phyloP scores from a whole-genome alignment of 2,329 filamentous ascomycete species.

The Sclerotinia spermophila region DNA sequence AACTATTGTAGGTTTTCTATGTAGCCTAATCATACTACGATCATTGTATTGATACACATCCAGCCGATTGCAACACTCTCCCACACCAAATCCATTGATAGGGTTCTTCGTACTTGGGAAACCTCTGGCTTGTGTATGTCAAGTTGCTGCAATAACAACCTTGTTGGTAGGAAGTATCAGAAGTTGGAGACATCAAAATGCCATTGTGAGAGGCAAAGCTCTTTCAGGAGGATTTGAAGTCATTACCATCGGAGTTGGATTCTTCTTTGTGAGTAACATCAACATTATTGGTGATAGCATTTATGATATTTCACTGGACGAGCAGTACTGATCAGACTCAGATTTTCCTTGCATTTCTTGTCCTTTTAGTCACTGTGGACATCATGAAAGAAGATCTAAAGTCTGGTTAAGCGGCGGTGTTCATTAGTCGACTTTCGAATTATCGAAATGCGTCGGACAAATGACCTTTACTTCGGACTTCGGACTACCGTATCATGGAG shows the following conservation, averaged over 20 bases:
- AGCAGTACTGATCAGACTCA: constrained; percentile 19
- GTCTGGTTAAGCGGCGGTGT: background rate
- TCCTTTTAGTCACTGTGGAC: constrained; percentile 33
- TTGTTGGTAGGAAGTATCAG: constrained; percentile 53
- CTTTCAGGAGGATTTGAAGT: constrained; percentile 58
- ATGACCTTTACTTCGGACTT: constrained; percentile 3
- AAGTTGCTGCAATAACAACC: constrained; percentile 40
- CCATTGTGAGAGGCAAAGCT: constrained; percentile 54
- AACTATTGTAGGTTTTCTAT: constrained; percentile 50
- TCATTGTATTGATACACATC: constrained; percentile 37
- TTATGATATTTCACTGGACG: background rate
- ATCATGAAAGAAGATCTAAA: constrained; percentile 31
- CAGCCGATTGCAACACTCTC: constrained; percentile 45
- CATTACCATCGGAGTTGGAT: constrained; percentile 44
- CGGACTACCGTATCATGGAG: background rate
- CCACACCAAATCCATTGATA: constrained; percentile 41
- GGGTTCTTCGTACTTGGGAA: constrained; percentile 59
- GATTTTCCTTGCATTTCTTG: constrained; percentile 33
- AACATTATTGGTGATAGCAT: background rate
- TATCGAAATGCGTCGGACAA: background rate
- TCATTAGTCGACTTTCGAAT: background rate
- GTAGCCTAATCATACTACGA: constrained; percentile 15
- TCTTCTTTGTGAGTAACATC: constrained; percentile 46
- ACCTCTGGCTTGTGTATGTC: constrained; percentile 50
- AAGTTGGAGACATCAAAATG: constrained; percentile 59